Evolutionary conservation across 352 stramenopile species (phyloP).

Genomic region (Phytophthora uliginosa): DNA sequence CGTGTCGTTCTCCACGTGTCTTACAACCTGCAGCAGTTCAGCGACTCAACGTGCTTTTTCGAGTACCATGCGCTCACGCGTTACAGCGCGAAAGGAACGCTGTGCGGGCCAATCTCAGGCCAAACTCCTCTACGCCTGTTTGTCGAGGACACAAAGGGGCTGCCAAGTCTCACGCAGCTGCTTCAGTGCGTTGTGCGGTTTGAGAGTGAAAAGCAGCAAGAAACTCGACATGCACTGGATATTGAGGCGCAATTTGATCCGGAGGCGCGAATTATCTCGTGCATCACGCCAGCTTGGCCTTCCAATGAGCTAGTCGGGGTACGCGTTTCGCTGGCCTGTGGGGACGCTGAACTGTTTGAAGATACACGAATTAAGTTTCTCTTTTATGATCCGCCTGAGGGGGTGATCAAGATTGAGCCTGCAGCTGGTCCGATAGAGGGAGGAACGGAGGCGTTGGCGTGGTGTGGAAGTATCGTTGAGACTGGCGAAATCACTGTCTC

Average conservation of each 20-base stretch:
- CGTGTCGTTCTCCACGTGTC: conserved; percentile 63
- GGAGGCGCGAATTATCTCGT: conserved; percentile 42
- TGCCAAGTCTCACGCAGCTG: conserved; percentile 52
- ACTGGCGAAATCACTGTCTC: conserved; percentile 72
- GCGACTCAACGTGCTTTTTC: conserved; percentile 71
- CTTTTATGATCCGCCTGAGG: conserved; percentile 80
- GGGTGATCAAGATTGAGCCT: conserved; percentile 70
- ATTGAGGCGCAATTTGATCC: conserved; percentile 57
- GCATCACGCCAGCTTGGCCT: conserved; percentile 58
- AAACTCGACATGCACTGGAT: conserved; percentile 16
- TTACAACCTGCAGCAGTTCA: conserved; percentile 84
- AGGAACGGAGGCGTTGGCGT: conserved; percentile 61
- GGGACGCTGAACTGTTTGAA: conserved; percentile 44
- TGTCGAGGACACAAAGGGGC: conserved; percentile 45
- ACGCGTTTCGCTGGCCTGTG: conserved; percentile 40
- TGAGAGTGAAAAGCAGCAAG: conserved; percentile 41
- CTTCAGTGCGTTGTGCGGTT: conserved; percentile 63
- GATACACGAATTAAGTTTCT: conserved; percentile 66
- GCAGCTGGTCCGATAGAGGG: conserved; percentile 60
- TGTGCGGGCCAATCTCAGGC: conserved; percentile 70
- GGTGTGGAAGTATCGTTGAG: conserved; percentile 75
- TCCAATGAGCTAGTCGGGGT: conserved; percentile 68
- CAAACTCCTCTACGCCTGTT: conserved; percentile 60
- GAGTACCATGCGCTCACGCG: conserved; percentile 68
- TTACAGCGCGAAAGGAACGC: conserved; percentile 50